Evolutionary conservation across 805 yeast species (phyloP), one percentile per base, ranked within the genome.

Genomic region (Pichia exigua): DNA sequence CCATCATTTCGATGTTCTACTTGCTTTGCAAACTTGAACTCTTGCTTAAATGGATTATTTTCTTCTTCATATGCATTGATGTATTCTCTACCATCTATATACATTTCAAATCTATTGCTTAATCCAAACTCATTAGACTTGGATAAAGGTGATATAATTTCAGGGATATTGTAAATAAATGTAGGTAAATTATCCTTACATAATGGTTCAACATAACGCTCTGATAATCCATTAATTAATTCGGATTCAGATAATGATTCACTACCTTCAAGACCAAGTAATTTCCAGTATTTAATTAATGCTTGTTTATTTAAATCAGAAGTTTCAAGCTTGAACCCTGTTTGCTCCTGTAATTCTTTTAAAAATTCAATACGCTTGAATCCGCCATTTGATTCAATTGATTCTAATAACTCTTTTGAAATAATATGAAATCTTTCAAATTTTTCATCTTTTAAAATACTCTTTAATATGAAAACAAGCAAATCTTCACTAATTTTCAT

Each of bases 21-120:
- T 61, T 92, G 97, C 4, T 64, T 56, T 52, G 67, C 56, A 61
- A 92, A 87, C 59, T 90, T 90, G 2, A 54, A 57, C 5, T 67
- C 61, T 65, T 94, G 99, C 30, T 71, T 73, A 53, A 75, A 75
- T 0, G 99, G 99, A 42, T 84, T 81, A 66, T 94, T 94, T 63
- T 94, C 98, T 67, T 94, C 99, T 59, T 94, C 99, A 64, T 94
- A 94, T 0, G 98, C 96, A 65, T 94, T 94, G 26, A 85, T 86
- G 55, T 82, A 83, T 66, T 94, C 99, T 56, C 77, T 76, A 0
- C 94, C 91, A 43, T 76, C 69, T 51, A 94, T 82, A 61, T 87
- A 90, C 45, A 94, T 66, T 68, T 94, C 99, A 63, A 92, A 94
- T 46, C 99, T 61, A 13, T 45, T 41, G 12, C 50, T 44, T 5